A percentile compares a stretch with the other conserved stretches of the same genome.
Conservation (phyloP, 805 yeast species). For the Metschnikowia vanudenii region DNA sequence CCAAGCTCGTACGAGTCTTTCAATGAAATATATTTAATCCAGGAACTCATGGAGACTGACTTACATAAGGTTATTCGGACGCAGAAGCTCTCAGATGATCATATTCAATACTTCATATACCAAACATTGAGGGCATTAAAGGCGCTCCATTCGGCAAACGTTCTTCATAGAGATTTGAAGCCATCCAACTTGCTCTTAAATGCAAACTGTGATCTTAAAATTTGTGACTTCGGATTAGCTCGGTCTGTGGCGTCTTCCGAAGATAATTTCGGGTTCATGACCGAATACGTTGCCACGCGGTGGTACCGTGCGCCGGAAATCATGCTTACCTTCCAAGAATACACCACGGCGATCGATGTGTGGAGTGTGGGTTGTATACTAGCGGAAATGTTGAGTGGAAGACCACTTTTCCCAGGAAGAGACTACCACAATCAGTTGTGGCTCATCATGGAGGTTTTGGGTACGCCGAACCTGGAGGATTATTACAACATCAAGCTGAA, state of each 20-base stretch:
- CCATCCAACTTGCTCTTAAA: conserved; percentile 85
- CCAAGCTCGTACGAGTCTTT: conserved; percentile 75
- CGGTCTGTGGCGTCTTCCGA: conserved; percentile 59
- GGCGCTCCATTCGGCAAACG: conserved; percentile 90
- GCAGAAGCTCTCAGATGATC: conserved; percentile 85
- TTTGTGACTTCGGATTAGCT: conserved; percentile 94
- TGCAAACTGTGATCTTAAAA: conserved; percentile 89
- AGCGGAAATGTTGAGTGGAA: conserved; percentile 83
- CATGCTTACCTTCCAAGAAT: conserved; percentile 90
- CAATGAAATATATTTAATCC: conserved; percentile 84
- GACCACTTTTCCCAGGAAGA: conserved; percentile 89
- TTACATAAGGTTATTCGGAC: conserved; percentile 77
- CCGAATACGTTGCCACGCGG: conserved; percentile 95
- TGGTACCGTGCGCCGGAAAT: conserved; percentile 99
- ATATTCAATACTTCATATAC: conserved; percentile 88
- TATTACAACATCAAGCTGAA: conserved; percentile 70
- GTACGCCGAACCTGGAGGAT: conserved; percentile 84
- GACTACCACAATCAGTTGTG: conserved; percentile 91
- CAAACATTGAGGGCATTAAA: conserved; percentile 89
- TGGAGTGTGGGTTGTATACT: conserved; percentile 97
- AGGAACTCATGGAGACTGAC: conserved; percentile 87
- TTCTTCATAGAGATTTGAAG: conserved; percentile 88
- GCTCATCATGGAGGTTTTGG: conserved; percentile 79
- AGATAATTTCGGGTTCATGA: conserved; percentile 78
- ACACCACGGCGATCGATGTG: conserved; percentile 91